Base-by-base conservation (phyloP, 805 yeast species). In the Sungouiella blattae region DNA sequence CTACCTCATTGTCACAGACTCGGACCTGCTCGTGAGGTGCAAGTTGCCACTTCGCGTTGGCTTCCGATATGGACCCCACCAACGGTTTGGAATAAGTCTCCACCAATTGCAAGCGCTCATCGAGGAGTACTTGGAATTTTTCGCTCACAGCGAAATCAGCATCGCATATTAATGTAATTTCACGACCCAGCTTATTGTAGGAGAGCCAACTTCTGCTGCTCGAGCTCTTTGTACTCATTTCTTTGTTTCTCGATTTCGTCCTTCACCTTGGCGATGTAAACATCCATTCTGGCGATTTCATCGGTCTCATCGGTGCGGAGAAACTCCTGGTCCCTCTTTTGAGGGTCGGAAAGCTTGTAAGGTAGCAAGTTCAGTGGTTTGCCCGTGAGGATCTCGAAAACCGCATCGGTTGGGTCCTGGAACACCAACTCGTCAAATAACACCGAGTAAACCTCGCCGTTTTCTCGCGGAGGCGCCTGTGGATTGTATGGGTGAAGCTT, bases 371-470 rank as follows among this genome's bases (percentile, higher is more conserved):
- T 83, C 70, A 30, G 80, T 68, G 95, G 91, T 40, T 74, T 72
- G 25, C 69, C 58, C 5, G 95, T 85, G 51, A 91, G 69, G 4
- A 80, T 64, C 46, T 83, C 87, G 62, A 93, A 91, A 60, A 88
- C 77, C 14, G 74, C 74, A 49, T 93, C 98, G 5, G 96, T 88
- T 3, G 98, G 98, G 58, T 93, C 98, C 56, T 84, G 87, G 55
- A 93, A 93, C 2, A 93, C 95, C 13, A 93, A 64, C 55, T 93
- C 98, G 54, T 93, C 98, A 51, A 83, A 93, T 26, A 81, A 49
- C 13, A 67, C 71, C 22, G 69, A 64, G 37, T 64, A 57, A 11
- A 63, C 69, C 29, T 66, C 73, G 2, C 73, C 71, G 41, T 59
- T 68, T 35, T 60, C 67, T 15, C 64, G 60, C 4, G 48, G 48